These are phyloP conservation scores for Sutorius australiensis DNA, from an alignment of 768 basidiomycete species.

Conservation along the genomic window DNA sequence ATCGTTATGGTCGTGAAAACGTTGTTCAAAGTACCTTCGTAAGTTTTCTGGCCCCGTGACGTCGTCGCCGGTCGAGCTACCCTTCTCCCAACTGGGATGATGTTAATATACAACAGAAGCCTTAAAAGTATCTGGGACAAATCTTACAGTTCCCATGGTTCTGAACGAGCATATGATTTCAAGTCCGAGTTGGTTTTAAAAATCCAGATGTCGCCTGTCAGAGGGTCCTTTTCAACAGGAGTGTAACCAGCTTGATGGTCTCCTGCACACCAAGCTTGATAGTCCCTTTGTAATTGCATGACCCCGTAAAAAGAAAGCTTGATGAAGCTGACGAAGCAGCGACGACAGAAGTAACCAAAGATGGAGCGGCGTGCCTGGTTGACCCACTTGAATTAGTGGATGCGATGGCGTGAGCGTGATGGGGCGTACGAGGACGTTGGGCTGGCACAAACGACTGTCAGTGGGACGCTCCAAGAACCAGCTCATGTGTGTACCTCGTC, in stretches of 20 bases:
- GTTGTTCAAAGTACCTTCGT: conserved; percentile 79
- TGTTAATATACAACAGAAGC: neutral
- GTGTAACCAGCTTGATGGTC: conserved; percentile 47
- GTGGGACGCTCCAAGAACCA: neutral
- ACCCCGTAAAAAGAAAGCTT: conserved; percentile 76
- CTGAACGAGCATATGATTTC: conserved; percentile 60
- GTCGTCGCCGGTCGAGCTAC: conserved; percentile 63
- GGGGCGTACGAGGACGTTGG: conserved; percentile 24
- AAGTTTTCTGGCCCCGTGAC: conserved; percentile 66
- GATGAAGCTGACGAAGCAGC: conserved; percentile 69
- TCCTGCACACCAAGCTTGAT: conserved; percentile 58
- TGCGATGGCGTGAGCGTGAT: conserved; percentile 10
- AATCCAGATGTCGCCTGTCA: conserved; percentile 47
- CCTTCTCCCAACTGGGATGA: conserved; percentile 59
- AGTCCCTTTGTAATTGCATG: conserved; percentile 63
- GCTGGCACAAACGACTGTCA: conserved; percentile 15
- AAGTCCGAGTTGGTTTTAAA: conserved; percentile 65
- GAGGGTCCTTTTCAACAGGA: conserved; percentile 46
- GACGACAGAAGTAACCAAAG: conserved; percentile 77
- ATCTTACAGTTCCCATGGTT: conserved; percentile 56
- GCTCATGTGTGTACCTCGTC: conserved; percentile 42
- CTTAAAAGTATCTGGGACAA: neutral
- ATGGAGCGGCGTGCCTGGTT: conserved; percentile 66
- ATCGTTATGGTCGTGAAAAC: conserved; percentile 75
- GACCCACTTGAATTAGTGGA: neutral